Percentiles rank a stretch among this genome's conserved stretches.
phyloP scores from a whole-genome alignment of 164 flowering plant genomes.

The Malania oleifera region DNA sequence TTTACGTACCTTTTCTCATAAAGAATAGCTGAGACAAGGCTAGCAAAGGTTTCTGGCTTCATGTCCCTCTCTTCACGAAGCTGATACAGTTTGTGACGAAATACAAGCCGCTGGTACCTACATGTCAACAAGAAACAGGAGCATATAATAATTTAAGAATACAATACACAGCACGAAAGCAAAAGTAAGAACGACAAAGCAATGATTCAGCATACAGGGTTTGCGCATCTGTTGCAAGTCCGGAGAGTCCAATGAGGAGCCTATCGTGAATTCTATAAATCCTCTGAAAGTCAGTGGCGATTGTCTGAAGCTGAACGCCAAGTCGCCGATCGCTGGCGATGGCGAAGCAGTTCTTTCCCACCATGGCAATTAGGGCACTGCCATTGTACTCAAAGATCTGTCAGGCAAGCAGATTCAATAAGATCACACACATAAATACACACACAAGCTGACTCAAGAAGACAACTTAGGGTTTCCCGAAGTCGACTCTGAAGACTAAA shows the following conservation, averaged over 20 bases:
- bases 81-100: conserved; percentile 84
- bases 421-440: background rate
- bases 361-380: conserved; percentile 92
- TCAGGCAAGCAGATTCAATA: conserved; percentile 11
- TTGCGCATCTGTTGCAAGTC: conserved; percentile 91
- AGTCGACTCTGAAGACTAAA: too few relatives aligned
- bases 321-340: conserved; percentile 90
- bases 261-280: conserved; percentile 73
- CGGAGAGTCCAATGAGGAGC: conserved; percentile 75
- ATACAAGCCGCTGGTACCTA: conserved; percentile 85
- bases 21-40: conserved; percentile 84
- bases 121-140: conserved; percentile 2
- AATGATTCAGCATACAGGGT: conserved; percentile 54
- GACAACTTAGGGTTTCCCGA: too few relatives aligned
- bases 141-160: conserved; percentile 1
- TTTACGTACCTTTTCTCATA: conserved; percentile 82
- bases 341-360: conserved; percentile 96
- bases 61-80: conserved; percentile 92
- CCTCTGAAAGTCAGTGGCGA: conserved; percentile 86
- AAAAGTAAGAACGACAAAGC: background rate
- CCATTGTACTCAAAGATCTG: conserved; percentile 99
- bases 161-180: background rate
- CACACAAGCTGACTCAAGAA: too few relatives aligned
- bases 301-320: conserved; percentile 92
- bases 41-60: conserved; percentile 96